phyloP scores from a whole-genome alignment of 768 basidiomycete species.

The Tylopilus sp. region DNA sequence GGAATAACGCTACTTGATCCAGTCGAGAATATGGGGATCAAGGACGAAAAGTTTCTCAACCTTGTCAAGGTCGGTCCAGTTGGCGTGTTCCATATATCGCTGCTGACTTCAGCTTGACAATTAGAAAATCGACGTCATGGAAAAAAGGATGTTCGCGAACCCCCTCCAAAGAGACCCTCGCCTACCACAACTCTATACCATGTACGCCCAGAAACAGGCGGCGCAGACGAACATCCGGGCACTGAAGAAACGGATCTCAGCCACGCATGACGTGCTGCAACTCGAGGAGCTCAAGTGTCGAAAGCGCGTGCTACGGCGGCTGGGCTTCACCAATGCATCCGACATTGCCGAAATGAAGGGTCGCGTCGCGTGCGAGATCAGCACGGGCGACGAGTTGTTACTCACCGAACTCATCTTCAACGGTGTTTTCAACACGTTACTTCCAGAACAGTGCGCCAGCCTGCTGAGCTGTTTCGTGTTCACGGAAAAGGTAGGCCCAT shows the following conservation, averaged over 20 bases:
- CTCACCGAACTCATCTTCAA: conserved; percentile 98
- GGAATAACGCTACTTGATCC: conserved; percentile 89
- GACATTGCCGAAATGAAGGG: conserved; percentile 99
- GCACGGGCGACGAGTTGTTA: conserved; percentile 92
- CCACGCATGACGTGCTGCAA: conserved; percentile 90
- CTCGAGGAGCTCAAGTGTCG: conserved; percentile 94
- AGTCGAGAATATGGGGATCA: conserved; percentile 91
- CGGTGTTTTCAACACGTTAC: conserved; percentile 87
- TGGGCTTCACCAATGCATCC: conserved; percentile 83
- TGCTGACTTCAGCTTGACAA: neutral
- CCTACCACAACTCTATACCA: conserved; percentile 76
- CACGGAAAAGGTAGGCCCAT: conserved; percentile 81
- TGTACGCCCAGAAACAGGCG: conserved; percentile 75
- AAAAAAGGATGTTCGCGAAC: conserved; percentile 77
- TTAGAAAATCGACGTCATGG: conserved; percentile 90
- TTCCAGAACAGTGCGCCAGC: conserved; percentile 90
- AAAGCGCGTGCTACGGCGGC: conserved; percentile 87
- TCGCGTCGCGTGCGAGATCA: conserved; percentile 97
- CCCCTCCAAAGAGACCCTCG: conserved; percentile 76
- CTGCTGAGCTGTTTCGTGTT: conserved; percentile 98
- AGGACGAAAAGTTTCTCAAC: conserved; percentile 87
- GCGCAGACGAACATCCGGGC: conserved; percentile 65
- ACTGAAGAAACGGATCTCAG: conserved; percentile 81
- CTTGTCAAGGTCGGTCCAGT: conserved; percentile 65
- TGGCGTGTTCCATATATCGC: neutral